Conservation (phyloP, 805 yeast genomes). For the Candida nitratophila region DNA sequence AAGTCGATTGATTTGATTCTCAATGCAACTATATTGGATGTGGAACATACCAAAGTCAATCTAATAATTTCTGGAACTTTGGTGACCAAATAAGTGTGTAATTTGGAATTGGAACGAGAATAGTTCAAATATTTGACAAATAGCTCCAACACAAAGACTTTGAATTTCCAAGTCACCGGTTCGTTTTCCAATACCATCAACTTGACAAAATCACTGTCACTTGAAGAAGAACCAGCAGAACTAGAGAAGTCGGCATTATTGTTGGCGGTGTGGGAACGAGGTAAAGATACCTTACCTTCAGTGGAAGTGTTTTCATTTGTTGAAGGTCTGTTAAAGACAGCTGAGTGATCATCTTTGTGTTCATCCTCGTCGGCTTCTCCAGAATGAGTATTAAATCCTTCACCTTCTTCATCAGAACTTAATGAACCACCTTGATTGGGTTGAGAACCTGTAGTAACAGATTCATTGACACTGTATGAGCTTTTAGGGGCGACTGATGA, state of each 20-base stretch:
- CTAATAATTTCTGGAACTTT: conserved; percentile 62
- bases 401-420: conserved; percentile 1
- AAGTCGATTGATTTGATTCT: conserved; percentile 61
- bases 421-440: background rate
- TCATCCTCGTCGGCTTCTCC: conserved; percentile 5
- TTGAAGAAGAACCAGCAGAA: background rate
- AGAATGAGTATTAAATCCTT: conserved; percentile 3
- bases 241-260: background rate
- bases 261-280: background rate
- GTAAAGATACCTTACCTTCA: conserved; percentile 5
- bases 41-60: conserved; percentile 74
- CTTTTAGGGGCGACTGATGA: background rate
- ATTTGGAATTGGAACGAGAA: conserved; percentile 29
- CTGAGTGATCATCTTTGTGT: conserved; percentile 14
- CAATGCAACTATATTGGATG: conserved; percentile 55
- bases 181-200: conserved; percentile 37
- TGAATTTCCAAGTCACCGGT: conserved; percentile 52
- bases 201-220: conserved; percentile 6
- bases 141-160: conserved; percentile 38
- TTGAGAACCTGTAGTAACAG: conserved; percentile 3
- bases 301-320: conserved; percentile 13
- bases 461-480: background rate
- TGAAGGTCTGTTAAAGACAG: conserved; percentile 2
- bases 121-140: conserved; percentile 35
- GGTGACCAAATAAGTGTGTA: conserved; percentile 35